phyloP scores from a whole-genome alignment of 140 eudicot species.

The Artemisia princeps region DNA sequence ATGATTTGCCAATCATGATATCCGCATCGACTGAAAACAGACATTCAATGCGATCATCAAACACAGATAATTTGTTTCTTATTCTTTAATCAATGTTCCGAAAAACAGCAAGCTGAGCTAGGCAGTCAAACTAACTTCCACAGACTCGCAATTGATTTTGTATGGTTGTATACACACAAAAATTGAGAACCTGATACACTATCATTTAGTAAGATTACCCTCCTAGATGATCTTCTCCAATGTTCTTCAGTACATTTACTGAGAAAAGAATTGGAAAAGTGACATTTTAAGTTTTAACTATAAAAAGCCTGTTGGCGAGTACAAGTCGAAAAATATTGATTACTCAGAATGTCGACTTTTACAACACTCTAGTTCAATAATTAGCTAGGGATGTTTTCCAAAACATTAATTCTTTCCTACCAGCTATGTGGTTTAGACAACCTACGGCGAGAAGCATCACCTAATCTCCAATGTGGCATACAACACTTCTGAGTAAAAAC shows the following conservation, averaged over 20 bases:
- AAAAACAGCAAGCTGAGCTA: not conserved
- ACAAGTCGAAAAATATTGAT: not conserved
- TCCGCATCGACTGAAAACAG: too few relatives aligned
- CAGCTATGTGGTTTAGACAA: slow-evolving; percentile 1
- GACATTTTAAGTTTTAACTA: too few relatives aligned
- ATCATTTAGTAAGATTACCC: not conserved
- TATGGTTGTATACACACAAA: not conserved
- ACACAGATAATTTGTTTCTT: too few relatives aligned
- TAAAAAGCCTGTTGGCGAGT: not conserved
- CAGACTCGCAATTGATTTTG: not conserved
- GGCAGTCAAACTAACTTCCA: not conserved
- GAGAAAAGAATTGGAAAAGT: not conserved
- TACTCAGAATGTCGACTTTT: not conserved
- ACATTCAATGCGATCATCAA: too few relatives aligned
- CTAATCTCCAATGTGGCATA: not conserved
- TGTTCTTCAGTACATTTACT: not conserved
- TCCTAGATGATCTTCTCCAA: not conserved
- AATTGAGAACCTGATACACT: not conserved
- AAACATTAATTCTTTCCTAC: not conserved
- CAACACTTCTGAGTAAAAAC: not conserved
- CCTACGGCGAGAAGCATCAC: not conserved
- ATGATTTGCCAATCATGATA: too few relatives aligned
- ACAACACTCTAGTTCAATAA: not conserved
- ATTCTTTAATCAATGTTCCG: too few relatives aligned
- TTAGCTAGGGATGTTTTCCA: not conserved